Conservation (phyloP, 306 rosid species). For the Luffa aegyptiaca region DNA sequence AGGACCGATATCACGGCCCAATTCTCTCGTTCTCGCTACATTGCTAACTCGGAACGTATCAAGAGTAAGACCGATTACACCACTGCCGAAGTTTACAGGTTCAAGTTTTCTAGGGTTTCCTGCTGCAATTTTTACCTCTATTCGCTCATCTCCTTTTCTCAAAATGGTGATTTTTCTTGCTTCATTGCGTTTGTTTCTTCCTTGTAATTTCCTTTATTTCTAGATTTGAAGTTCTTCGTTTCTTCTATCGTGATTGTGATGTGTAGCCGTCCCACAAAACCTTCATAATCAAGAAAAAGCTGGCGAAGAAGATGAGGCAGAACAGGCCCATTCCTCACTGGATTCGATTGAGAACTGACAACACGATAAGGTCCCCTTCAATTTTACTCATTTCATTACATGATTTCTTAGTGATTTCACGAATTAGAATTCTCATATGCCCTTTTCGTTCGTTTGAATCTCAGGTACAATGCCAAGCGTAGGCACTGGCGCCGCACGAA, state of each 20-base stretch:
- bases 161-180: neutral
- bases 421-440: neutral
- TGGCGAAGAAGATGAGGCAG: conserved; percentile 91
- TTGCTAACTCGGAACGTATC: neutral
- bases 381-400: neutral
- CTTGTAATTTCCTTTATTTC: neutral
- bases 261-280: conserved; percentile 77
- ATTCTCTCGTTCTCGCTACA: neutral
- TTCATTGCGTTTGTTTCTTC: neutral
- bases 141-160: no score
- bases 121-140: neutral
- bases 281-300: conserved; percentile 81
- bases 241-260: neutral
- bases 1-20: neutral
- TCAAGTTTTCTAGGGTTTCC: neutral
- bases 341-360: conserved; percentile 78
- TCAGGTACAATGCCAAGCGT: conserved; percentile 74
- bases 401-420: neutral
- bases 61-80: no score
- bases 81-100: no score
- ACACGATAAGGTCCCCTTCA: conserved; percentile 46
- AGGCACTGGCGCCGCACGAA: conserved; percentile 94
- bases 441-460: neutral
- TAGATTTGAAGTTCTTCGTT: neutral
- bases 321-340: conserved; percentile 80